Evolutionary conservation across 2,329 filamentous ascomycete species (phyloP).

Genomic region (Aspergillus latus): DNA sequence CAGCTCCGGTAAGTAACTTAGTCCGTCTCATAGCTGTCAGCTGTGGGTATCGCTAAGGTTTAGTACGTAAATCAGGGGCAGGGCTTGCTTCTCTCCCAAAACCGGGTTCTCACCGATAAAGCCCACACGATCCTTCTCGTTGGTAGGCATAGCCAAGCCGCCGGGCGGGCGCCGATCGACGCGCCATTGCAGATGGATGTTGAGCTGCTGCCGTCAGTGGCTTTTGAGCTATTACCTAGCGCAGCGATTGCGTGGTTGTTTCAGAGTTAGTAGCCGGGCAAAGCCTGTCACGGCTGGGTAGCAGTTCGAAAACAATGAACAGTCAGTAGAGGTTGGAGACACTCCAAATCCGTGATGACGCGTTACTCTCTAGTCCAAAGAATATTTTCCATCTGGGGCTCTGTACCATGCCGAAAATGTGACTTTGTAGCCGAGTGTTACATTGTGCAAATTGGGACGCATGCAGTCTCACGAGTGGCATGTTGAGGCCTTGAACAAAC

Average conservation of each 20-base stretch:
- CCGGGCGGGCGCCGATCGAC: background rate
- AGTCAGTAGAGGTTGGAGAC: background rate
- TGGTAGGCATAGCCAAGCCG: background rate
- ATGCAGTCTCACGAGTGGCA: background rate
- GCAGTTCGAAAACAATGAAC: background rate
- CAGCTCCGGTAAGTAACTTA: background rate
- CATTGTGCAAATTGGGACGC: background rate
- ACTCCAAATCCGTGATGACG: background rate
- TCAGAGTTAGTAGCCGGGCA: background rate
- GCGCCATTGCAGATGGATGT: background rate
- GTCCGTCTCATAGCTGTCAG: background rate
- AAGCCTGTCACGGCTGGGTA: background rate
- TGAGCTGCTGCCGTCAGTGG: background rate
- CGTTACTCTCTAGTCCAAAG: background rate
- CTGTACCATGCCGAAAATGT: background rate
- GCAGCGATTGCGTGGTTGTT: background rate
- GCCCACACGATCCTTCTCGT: background rate
- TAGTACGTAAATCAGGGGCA: background rate
- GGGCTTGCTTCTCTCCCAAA: background rate
- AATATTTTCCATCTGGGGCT: background rate
- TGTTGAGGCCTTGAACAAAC: background rate
- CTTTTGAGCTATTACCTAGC: background rate
- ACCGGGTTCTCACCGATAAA: background rate
- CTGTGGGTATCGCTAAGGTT: background rate
- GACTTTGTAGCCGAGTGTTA: background rate